Evolutionary conservation across 2,329 filamentous ascomycete genomes (phyloP).

Genomic region (Chrysoporthe deuterocubensis): DNA sequence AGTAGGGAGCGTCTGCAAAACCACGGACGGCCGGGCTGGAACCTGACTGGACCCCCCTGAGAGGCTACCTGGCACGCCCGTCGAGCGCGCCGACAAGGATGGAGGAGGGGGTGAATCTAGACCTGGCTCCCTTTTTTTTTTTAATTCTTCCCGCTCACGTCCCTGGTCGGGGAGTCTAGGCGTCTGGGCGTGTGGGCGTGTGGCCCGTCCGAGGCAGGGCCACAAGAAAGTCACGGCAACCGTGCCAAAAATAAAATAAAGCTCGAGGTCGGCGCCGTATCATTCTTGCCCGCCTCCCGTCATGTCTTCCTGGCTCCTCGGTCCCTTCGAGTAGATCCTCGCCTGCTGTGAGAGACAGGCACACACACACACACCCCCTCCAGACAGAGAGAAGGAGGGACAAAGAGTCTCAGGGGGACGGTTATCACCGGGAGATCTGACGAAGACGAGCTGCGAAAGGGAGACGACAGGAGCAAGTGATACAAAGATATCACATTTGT

Average conservation of each 20-base stretch:
- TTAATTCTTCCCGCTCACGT: neutral
- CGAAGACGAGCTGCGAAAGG: neutral
- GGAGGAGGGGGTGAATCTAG: slow-evolving; percentile 2
- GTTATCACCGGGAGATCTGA: neutral
- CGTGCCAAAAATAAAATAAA: neutral
- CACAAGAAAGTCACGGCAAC: neutral
- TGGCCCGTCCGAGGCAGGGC: neutral
- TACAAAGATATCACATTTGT: neutral
- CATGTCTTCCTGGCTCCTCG: neutral
- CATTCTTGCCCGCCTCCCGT: neutral
- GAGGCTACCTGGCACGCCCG: neutral
- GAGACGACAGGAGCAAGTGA: neutral
- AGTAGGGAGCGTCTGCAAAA: slow-evolving; percentile 1
- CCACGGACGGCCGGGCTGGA: slow-evolving; percentile 5
- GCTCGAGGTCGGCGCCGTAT: neutral
- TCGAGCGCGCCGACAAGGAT: neutral
- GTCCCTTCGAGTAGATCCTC: slow-evolving; percentile 1
- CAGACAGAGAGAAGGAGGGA: neutral
- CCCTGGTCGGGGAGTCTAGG: neutral
- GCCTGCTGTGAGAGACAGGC: too few relatives aligned
- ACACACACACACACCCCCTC: too few relatives aligned
- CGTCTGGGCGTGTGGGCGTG: neutral
- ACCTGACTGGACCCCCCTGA: slow-evolving; percentile 7
- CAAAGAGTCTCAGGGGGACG: neutral
- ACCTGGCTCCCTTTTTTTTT: neutral